Percentiles rank a stretch among this genome's conserved stretches.
Evolutionary conservation across 305 asterid species (phyloP).

Genomic region (Andrographis paniculata): DNA sequence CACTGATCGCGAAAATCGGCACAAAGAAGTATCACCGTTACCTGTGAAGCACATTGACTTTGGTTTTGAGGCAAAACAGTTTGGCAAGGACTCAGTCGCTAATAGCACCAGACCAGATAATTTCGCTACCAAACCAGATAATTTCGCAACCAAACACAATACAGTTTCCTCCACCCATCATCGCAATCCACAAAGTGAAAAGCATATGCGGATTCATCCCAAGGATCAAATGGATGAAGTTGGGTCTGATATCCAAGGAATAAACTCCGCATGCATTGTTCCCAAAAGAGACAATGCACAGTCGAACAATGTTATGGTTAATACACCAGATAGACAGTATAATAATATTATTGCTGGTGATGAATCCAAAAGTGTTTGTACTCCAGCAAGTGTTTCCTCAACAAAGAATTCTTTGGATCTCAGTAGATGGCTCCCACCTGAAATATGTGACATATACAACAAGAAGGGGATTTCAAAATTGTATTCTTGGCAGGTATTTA

Average conservation of each 20-base stretch:
- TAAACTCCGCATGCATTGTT: slow-evolving; percentile 21
- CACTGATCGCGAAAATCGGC: slow-evolving; percentile 40
- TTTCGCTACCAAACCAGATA: slow-evolving; percentile 24
- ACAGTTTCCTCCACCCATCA: slow-evolving; percentile 26
- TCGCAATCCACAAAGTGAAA: slow-evolving; percentile 19
- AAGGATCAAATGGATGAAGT: slow-evolving; percentile 23
- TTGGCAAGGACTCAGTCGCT: slow-evolving; percentile 30
- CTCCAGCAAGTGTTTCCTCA: slow-evolving; percentile 59
- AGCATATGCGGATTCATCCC: slow-evolving; percentile 14
- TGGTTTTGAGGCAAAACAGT: slow-evolving; percentile 43
- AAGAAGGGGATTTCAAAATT: slow-evolving; percentile 78
- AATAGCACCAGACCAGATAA: slow-evolving; percentile 24
- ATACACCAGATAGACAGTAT: slow-evolving; percentile 31
- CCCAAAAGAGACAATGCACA: slow-evolving; percentile 25
- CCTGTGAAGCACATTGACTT: slow-evolving; percentile 97
- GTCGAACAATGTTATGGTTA: slow-evolving; percentile 21
- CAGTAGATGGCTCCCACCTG: slow-evolving; percentile 85
- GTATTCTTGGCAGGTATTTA: slow-evolving; percentile 89
- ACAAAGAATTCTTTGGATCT: slow-evolving; percentile 57
- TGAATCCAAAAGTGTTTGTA: slow-evolving; percentile 34
- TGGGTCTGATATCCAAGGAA: slow-evolving; percentile 27
- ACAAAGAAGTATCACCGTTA: slow-evolving; percentile 66
- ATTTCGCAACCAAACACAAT: slow-evolving; percentile 22
- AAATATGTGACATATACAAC: slow-evolving; percentile 70
- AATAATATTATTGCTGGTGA: slow-evolving; percentile 20